Base-by-base conservation (phyloP, 2,329 filamentous ascomycete genomes). In the Fusarium pilosicola region DNA sequence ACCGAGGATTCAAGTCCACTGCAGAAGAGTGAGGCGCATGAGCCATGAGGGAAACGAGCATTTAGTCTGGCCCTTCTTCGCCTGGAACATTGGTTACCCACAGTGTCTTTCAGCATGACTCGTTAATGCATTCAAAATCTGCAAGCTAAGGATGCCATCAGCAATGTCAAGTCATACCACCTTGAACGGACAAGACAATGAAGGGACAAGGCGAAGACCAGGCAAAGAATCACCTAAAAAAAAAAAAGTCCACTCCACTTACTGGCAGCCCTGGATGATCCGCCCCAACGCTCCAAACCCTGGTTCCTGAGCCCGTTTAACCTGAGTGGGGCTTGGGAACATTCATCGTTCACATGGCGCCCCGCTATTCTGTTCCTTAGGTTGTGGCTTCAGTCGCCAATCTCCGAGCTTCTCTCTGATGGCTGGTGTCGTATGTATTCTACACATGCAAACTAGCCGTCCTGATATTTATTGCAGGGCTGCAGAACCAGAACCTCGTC, bases 281-380 rank as follows among this genome's bases (percentile, higher is more conserved):
- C 68, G 61, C 71, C 70, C 74, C 59, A 56, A 51, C 38, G 39
- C 60, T 51, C 28, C 39, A 67, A 34, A 34, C 63, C 68, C 71
- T 45, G 63, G 71, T 74, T 65, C 71, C 71, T 71, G 68, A 71
- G 51, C 36, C 71, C 52, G 67, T 60, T 70, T 46, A 45, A 32
- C 26, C 26, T 60, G 24, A 39, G 71, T 74, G 71, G 71, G 68
- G 49, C 71, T 56, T 32, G 36, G 14, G 34, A 67, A 22, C 44
- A 49, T 68, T 24, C n/a, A 54, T 68, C 42, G 26, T 68, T 62
- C 68, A 49, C 71, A 74, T 69, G 71, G 71, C 68, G 71, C 71
- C 71, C 71, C 71, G 71, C 68, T 65, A 38, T 62, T 63, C 60
- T 51, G 51, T 56, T 46, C 55, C 54, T 56, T 32, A 6, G 32